phyloP scores from a whole-genome alignment of 805 yeast genomes.

The Kluyveromyces lactis region DNA sequence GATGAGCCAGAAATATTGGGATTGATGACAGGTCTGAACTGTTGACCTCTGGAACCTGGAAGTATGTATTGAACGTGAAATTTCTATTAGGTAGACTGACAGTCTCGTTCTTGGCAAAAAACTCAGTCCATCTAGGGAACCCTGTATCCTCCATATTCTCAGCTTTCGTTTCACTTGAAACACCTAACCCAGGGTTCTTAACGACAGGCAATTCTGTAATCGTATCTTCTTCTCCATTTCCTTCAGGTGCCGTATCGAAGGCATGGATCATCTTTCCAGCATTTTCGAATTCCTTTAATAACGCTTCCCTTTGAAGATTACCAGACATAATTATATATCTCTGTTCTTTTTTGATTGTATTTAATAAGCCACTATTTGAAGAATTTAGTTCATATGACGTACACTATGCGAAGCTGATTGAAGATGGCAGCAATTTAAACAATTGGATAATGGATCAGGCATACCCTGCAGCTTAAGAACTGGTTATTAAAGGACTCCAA shows the following conservation, averaged over 20 bases:
- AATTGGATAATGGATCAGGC: no score
- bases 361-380: no score
- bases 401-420: no score
- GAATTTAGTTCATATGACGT: no score
- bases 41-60: constrained; percentile 38
- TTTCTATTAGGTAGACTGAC: constrained; percentile 11
- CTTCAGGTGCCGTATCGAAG: not conserved
- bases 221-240: not conserved
- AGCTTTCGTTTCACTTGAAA: not conserved
- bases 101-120: constrained; percentile 14
- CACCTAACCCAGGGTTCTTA: not conserved
- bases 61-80: constrained; percentile 46
- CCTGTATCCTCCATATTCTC: not conserved
- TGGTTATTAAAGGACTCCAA: no score
- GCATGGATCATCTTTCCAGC: not conserved
- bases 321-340: not conserved
- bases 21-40: constrained; percentile 16
- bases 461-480: no score
- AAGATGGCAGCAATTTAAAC: no score
- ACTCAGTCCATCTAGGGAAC: constrained; percentile 18
- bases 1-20: constrained; percentile 72
- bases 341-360: not conserved
- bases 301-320: constrained; percentile 1
- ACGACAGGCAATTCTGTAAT: not conserved
- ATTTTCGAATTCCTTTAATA: constrained; percentile 2